These are phyloP conservation scores for Scytalidium sp. DNA, from an alignment of 2,329 filamentous ascomycete genomes.

Conservation along the genomic window DNA sequence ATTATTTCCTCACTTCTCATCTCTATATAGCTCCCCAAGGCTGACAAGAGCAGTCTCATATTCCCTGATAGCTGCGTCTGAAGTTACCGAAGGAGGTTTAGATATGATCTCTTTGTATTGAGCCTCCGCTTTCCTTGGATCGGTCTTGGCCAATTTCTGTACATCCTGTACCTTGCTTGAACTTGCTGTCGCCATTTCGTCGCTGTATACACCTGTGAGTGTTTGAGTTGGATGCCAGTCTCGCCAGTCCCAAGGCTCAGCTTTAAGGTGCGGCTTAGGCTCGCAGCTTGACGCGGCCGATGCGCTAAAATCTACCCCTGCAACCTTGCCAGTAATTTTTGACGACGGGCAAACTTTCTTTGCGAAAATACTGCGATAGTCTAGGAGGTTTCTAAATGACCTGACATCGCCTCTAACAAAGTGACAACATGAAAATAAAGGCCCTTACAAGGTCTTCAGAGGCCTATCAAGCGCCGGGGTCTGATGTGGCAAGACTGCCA, in stretches of 20 bases:
- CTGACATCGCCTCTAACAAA: neutral
- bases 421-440: slow-evolving; percentile 51
- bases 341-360: slow-evolving; percentile 7
- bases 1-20: slow-evolving; percentile 64
- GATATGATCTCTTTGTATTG: slow-evolving; percentile 89
- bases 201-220: slow-evolving; percentile 14
- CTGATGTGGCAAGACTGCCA: slow-evolving; percentile 61
- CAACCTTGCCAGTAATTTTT: slow-evolving; percentile 15
- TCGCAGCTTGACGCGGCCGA: slow-evolving; percentile 12
- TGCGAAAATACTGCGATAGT: slow-evolving; percentile 1
- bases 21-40: slow-evolving; percentile 88
- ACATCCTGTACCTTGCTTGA: slow-evolving; percentile 78
- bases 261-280: slow-evolving; percentile 12
- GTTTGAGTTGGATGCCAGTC: slow-evolving; percentile 7
- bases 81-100: slow-evolving; percentile 76
- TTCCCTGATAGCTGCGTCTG: slow-evolving; percentile 82
- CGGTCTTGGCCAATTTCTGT: slow-evolving; percentile 75
- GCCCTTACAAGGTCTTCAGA: slow-evolving; percentile 64
- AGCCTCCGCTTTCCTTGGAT: slow-evolving; percentile 79
- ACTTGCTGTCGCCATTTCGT: slow-evolving; percentile 54
- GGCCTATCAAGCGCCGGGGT: slow-evolving; percentile 64
- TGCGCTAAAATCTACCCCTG: slow-evolving; percentile 18
- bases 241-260: slow-evolving; percentile 11
- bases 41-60: slow-evolving; percentile 88
- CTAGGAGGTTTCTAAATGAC: neutral